Percentiles rank a stretch among this genome's conserved stretches.
Evolutionary conservation across 108 stramenopile species (phyloP).

Genomic region (Fragilaria radians): DNA sequence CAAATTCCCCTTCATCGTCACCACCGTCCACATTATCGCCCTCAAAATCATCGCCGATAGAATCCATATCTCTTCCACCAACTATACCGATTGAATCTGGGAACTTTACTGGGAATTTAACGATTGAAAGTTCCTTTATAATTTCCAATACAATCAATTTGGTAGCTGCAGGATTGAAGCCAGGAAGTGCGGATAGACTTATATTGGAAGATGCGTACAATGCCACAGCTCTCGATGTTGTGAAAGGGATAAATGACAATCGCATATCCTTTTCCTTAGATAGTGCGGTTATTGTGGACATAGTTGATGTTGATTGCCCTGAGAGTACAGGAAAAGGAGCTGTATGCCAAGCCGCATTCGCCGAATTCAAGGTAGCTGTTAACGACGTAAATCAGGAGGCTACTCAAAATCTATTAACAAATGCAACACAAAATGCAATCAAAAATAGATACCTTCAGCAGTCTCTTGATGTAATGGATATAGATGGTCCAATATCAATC

Average conservation of each 20-base stretch:
- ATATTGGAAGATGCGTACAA: conserved; percentile 4
- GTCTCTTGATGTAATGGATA: background rate
- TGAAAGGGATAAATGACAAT: background rate
- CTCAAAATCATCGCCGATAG: no score
- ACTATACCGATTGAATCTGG: background rate
- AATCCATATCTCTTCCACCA: no score
- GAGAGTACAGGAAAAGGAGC: background rate
- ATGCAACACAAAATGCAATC: background rate
- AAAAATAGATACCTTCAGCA: background rate
- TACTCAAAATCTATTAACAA: background rate
- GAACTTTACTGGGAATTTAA: background rate
- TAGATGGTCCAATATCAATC: background rate
- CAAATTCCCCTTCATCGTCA: conserved; percentile 1
- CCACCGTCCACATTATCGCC: background rate
- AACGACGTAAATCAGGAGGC: background rate
- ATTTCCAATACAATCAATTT: conserved; percentile 4
- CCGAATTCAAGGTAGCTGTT: background rate
- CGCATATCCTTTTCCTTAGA: background rate
- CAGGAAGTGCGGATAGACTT: background rate
- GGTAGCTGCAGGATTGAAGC: background rate
- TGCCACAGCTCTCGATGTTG: background rate
- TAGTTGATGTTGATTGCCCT: conserved; percentile 1
- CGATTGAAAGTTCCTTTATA: background rate
- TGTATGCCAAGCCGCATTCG: background rate
- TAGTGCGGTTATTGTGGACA: background rate